Conservation (phyloP, 176 grass and related monocot species). For the Olyra latifolia region DNA sequence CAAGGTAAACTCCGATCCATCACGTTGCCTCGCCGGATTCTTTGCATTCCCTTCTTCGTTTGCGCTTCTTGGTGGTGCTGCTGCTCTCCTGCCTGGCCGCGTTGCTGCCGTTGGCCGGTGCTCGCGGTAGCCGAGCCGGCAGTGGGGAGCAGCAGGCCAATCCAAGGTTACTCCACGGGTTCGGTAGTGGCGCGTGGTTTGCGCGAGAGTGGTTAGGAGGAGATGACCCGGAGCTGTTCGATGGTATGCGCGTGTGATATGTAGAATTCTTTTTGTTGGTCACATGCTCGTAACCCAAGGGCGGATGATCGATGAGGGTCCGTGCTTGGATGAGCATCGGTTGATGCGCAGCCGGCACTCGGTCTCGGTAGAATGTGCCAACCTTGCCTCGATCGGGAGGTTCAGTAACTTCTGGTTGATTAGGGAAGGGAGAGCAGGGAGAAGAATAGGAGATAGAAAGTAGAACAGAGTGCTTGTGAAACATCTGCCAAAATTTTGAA, state of each 20-base stretch:
- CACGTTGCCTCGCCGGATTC: background rate
- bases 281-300: too few relatives aligned
- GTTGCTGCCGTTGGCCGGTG: background rate
- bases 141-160: background rate
- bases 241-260: too few relatives aligned
- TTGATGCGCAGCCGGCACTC: background rate
- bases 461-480: background rate
- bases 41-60: background rate
- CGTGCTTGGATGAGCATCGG: background rate
- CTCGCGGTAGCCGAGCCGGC: background rate
- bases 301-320: too few relatives aligned
- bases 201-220: background rate
- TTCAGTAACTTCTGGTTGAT: background rate
- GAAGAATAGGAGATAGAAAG: background rate
- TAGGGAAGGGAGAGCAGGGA: background rate
- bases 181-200: background rate
- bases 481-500: background rate
- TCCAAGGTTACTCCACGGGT: background rate
- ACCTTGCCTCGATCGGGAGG: background rate
- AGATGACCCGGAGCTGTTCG: background rate
- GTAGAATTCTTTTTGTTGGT: too few relatives aligned
- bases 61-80: background rate
- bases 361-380: background rate
- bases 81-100: background rate
- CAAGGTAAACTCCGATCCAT: background rate